Evolutionary conservation across 1,284 basidiomycete species (phyloP).

Genomic region (Coniferiporia weirii): DNA sequence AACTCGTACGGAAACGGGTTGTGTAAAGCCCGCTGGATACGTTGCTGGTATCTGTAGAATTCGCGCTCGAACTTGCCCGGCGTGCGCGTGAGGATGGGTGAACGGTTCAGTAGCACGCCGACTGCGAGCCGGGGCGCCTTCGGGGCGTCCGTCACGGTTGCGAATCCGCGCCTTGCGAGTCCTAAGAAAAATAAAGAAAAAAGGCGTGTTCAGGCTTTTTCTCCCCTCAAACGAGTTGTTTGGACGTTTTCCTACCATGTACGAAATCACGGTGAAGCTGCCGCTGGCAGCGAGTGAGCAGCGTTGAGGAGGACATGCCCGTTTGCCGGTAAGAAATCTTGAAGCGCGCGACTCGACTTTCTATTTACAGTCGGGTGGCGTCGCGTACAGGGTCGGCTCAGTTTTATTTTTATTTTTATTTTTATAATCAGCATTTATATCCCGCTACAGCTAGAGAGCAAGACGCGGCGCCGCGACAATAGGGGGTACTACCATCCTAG

Average conservation of each 20-base stretch:
- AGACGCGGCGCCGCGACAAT: too few relatives aligned
- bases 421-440: too few relatives aligned
- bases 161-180: slow-evolving; percentile 9
- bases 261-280: slow-evolving; percentile 9
- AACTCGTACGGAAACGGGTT: slow-evolving; percentile 89
- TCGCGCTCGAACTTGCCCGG: slow-evolving; percentile 78
- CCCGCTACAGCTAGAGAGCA: too few relatives aligned
- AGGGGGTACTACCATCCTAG: too few relatives aligned
- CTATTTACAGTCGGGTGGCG: slow-evolving; percentile 1
- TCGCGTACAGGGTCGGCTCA: not conserved
- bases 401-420: too few relatives aligned
- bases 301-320: slow-evolving; percentile 15
- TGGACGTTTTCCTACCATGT: not conserved
- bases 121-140: slow-evolving; percentile 19
- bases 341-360: slow-evolving; percentile 12
- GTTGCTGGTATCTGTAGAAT: slow-evolving; percentile 83
- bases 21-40: slow-evolving; percentile 79
- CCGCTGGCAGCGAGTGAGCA: slow-evolving; percentile 17
- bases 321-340: slow-evolving; percentile 10
- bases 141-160: slow-evolving; percentile 14
- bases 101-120: slow-evolving; percentile 74
- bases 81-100: slow-evolving; percentile 76
- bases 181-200: not conserved
- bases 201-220: not conserved
- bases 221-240: not conserved